Conservation (phyloP, 371 early-diverging fungal genomes). For the Haplosporangium sp. region DNA sequence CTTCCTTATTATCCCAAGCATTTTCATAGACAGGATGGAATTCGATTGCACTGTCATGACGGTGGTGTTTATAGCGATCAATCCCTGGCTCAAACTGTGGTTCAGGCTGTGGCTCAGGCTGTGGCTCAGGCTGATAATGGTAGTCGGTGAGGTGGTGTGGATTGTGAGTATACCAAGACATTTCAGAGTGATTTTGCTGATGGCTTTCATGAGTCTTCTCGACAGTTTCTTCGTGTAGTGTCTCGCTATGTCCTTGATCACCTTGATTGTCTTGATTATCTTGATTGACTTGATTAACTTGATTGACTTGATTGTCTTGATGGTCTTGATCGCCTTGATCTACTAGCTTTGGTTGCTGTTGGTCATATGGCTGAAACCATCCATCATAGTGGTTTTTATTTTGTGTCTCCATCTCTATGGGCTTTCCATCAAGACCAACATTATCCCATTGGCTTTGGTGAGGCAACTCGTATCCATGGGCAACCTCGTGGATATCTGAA, state of each 20-base stretch:
- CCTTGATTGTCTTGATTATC: background rate
- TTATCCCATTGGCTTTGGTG: constrained; percentile 42
- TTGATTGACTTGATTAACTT: too few relatives aligned
- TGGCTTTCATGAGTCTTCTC: constrained; percentile 11
- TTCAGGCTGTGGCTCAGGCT: constrained; percentile 13
- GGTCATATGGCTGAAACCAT: constrained; percentile 45
- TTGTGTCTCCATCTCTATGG: constrained; percentile 15
- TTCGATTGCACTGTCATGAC: constrained; percentile 17
- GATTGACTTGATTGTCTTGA: too few relatives aligned
- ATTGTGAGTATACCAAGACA: constrained; percentile 16
- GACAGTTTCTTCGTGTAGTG: background rate
- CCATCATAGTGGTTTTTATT: constrained; percentile 41
- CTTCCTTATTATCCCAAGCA: constrained; percentile 46
- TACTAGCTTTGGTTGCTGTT: background rate
- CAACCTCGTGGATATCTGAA: constrained; percentile 49
- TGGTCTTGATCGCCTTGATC: too few relatives aligned
- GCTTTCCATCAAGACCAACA: constrained; percentile 33
- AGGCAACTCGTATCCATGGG: constrained; percentile 41
- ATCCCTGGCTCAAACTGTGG: constrained; percentile 20
- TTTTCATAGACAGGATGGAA: constrained; percentile 38
- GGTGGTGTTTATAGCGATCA: constrained; percentile 5
- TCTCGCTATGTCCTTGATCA: constrained; percentile 1
- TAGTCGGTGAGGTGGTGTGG: constrained; percentile 55
- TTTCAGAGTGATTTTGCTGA: constrained; percentile 6
- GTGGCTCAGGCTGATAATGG: constrained; percentile 32